A percentile compares a stretch with the other conserved stretches of the same genome.
phyloP scores from a whole-genome alignment of 768 basidiomycete species.

The Psilocybe tampanensis region DNA sequence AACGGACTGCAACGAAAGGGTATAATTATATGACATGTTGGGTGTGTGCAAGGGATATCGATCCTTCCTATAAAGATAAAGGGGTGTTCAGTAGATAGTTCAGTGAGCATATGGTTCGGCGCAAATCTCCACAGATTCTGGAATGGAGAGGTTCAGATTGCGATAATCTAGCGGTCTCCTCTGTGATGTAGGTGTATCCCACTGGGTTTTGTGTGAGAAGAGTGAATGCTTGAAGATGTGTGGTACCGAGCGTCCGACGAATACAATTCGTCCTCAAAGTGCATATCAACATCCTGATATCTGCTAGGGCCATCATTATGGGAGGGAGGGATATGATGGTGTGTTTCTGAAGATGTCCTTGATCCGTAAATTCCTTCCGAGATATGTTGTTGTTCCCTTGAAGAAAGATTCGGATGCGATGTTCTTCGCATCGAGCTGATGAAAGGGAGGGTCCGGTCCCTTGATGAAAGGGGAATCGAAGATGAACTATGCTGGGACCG shows the following conservation, averaged over 20 bases:
- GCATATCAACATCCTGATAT: constrained; percentile 12
- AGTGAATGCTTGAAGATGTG: not conserved
- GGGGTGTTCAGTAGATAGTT: too few species aligned
- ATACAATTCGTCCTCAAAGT: constrained; percentile 1
- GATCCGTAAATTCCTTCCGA: not conserved
- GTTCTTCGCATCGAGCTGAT: constrained; percentile 21
- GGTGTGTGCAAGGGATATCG: too few species aligned
- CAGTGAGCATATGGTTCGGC: too few species aligned
- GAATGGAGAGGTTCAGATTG: not conserved
- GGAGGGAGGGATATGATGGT: not conserved
- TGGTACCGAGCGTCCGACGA: not conserved
- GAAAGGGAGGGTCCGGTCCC: constrained; percentile 12
- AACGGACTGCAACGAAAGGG: too few species aligned
- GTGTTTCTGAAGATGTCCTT: not conserved
- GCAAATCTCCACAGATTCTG: too few species aligned
- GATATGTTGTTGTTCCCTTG: not conserved
- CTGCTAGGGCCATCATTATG: not conserved
- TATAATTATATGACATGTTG: too few species aligned
- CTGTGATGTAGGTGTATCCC: not conserved
- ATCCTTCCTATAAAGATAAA: too few species aligned
- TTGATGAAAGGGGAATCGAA: constrained; percentile 2
- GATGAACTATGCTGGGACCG: not conserved
- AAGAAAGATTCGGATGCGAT: constrained; percentile 15
- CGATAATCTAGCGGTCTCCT: not conserved
- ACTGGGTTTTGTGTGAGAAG: not conserved